These are phyloP conservation scores for Allomyces arbusculus DNA, from an alignment of 192 early-diverging fungal genomes.

Conservation along the genomic window DNA sequence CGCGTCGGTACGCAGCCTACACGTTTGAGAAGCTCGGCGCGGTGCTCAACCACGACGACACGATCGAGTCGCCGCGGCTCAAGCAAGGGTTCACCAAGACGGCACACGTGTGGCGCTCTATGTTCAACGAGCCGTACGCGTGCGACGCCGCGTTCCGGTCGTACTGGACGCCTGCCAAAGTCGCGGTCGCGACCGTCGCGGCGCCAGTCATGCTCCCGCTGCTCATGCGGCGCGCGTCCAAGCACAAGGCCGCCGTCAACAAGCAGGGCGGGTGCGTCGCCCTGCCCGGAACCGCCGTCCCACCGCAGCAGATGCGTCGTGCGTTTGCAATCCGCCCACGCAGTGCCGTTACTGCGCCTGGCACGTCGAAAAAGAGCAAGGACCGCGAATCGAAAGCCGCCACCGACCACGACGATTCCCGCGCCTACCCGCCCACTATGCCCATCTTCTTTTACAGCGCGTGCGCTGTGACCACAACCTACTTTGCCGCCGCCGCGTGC, in stretches of 20 bases:
- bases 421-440: too few relatives aligned
- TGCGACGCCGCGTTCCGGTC: not conserved
- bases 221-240: not conserved
- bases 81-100: slow-evolving; percentile 20
- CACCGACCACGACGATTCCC: too few relatives aligned
- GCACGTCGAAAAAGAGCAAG: too few relatives aligned
- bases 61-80: slow-evolving; percentile 13
- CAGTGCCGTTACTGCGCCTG: too few relatives aligned
- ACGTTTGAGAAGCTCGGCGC: slow-evolving; percentile 17
- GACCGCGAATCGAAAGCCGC: too few relatives aligned
- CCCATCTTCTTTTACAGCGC: too few relatives aligned
- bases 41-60: slow-evolving; percentile 47
- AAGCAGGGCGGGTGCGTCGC: not conserved
- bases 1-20: slow-evolving; percentile 27
- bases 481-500: too few relatives aligned
- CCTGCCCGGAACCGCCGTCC: not conserved
- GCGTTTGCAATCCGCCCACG: too few relatives aligned
- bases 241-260: not conserved
- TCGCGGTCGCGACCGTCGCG: slow-evolving; percentile 4
- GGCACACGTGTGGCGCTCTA: slow-evolving; percentile 22
- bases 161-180: slow-evolving; percentile 2
- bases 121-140: slow-evolving; percentile 21
- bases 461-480: too few relatives aligned
- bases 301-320: too few relatives aligned
- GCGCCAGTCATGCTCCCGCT: slow-evolving; percentile 6